Evolutionary conservation across 1,284 basidiomycete genomes (phyloP), one percentile per base, ranked within the genome.

Genomic region (Puccinia sorghi): DNA sequence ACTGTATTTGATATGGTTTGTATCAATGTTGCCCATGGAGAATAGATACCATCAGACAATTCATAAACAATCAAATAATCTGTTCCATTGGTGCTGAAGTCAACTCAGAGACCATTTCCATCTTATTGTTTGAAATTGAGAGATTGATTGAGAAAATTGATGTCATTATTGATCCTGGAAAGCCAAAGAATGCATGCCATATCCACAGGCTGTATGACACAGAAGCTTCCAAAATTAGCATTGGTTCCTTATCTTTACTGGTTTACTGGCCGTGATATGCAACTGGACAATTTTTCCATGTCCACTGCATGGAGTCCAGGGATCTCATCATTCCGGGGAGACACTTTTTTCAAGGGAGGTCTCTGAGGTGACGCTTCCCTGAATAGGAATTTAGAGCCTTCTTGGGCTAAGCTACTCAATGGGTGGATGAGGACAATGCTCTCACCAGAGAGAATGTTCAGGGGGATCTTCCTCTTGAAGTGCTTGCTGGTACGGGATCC

Each of bases 101-200:
- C 3, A 8, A 32, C 13, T 22, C 6, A 1, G 27, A 20, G 39
- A 12, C 27, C 50, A 52, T n/a, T 20, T 52, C 50, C 50, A n/a
- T 52, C 13, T 52, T 52, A n/a, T 52, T 17, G 7, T 5, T 17
- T 52, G 20, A 20, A 52, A 52, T 52, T 52, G 1, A 17, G 20
- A 15, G 20, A 52, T n/a, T 37, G 17, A 37, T 56, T 17, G 2
- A 67, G 22, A 15, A 46, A 9, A 67, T 67, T 67, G 39, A 67
- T 37, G n/a, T 67, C 22, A 22, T 67, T 67, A 46, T 9, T 13
- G 64, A 8, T 12, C 64, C 64, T 6, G 64, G 64, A 1, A 46
- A 12, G 39, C 64, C 64, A 67, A 67, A 67, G 64, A 67, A 67
- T 12, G 64, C 9, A 67, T 67, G 32, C 64, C 64, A 67, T 11